phyloP scores from a whole-genome alignment of 2,329 filamentous ascomycete genomes.

The Cercospora zeina region DNA sequence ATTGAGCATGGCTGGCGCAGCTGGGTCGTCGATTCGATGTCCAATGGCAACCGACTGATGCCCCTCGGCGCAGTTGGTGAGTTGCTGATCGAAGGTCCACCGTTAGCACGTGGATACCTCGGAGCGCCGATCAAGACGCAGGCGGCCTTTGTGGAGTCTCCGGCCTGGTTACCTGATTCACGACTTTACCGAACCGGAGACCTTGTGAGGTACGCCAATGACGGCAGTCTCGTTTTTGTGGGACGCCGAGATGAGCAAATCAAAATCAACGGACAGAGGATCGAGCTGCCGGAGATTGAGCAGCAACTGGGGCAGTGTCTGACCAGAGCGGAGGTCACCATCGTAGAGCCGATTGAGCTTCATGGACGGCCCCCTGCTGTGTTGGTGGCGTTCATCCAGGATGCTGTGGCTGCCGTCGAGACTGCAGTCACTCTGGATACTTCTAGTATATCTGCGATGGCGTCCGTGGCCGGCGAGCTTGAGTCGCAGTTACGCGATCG shows the following conservation, averaged over 20 bases:
- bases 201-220: neutral
- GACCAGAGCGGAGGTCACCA: neutral
- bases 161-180: neutral
- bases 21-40: constrained; percentile 8
- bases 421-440: neutral
- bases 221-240: neutral
- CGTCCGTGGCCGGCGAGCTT: neutral
- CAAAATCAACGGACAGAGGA: neutral
- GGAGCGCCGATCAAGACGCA: neutral
- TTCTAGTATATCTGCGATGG: neutral
- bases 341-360: neutral
- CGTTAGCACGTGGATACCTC: constrained; percentile 18
- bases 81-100: constrained; percentile 18
- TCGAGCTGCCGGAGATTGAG: neutral
- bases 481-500: neutral
- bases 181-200: neutral
- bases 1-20: constrained; percentile 2
- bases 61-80: constrained; percentile 13
- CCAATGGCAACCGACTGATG: constrained; percentile 3
- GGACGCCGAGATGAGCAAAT: neutral
- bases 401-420: neutral
- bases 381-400: neutral
- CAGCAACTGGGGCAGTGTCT: neutral
- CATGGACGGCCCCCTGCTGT: neutral
- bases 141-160: neutral